Conservation (phyloP, 306 rosid species). For the Cyclanthera cordifolia region DNA sequence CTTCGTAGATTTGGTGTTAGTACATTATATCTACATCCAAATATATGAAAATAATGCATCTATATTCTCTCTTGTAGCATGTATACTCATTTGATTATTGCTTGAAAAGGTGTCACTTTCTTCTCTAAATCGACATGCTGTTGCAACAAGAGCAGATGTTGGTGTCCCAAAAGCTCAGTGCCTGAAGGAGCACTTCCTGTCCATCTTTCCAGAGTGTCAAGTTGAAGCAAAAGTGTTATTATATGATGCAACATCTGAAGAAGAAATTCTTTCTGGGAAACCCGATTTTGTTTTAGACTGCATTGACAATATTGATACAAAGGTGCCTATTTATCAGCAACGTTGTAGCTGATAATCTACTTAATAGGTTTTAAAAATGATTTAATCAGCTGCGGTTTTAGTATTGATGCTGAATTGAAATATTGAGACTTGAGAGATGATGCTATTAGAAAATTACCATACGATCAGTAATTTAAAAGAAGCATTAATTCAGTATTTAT, state of each 20-base stretch:
- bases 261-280: constrained; percentile 75
- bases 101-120: constrained; percentile 88
- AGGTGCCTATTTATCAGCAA: constrained; percentile 37
- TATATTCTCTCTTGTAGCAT: constrained; percentile 4
- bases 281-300: constrained; percentile 93
- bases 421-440: neutral
- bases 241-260: constrained; percentile 83
- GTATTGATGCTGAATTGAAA: neutral
- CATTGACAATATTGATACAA: constrained; percentile 89
- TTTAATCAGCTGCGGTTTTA: neutral
- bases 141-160: constrained; percentile 96
- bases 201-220: constrained; percentile 85
- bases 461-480: neutral
- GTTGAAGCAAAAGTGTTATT: constrained; percentile 71
- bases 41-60: neutral
- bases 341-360: neutral
- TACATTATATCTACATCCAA: neutral
- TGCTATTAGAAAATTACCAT: neutral
- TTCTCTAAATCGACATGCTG: constrained; percentile 96
- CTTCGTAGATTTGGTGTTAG: neutral
- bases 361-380: neutral
- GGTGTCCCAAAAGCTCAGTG: constrained; percentile 92
- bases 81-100: constrained; percentile 32
- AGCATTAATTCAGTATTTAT: neutral
- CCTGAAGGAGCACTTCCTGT: constrained; percentile 74